Evolutionary conservation across 257 asterid genomes (phyloP), one percentile per base, ranked within the genome.

Genomic region (Ilex asprella): DNA sequence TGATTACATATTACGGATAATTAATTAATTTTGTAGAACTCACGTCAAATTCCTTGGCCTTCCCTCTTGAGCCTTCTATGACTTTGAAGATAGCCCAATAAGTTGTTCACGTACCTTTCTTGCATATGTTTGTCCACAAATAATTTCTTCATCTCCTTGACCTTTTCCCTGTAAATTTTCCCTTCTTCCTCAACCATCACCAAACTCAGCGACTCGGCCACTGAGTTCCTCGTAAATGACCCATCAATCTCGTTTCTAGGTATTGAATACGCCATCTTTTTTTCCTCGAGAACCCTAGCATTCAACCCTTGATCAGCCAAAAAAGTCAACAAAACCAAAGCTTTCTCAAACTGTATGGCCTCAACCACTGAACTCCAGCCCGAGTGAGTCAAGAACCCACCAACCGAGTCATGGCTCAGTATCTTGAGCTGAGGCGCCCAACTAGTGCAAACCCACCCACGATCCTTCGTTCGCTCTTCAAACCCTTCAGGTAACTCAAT

Each of bases 361-460:
- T 77, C 79, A 50, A 73, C 65, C 4, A 77, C 82, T 0, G 82
- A 69, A 61, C 72, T 70, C 82, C 78, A 73, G 2, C 82, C 82
- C 6, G 73, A 72, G 64, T 72, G 82, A 13, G 62, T 61, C 73
- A 76, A 65, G 70, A 72, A 58, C 13, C 75, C 78, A 10, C 81
- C 78, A 2, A 76, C 62, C 6, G 75, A 72, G 12, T 61, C 78
- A 58, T 76, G 78, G 39, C 75, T 62, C 41, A 73, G 50, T 59
- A 77, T 61, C 39, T 67, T 69, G 43, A 70, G 5, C 35, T 77
- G 82, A 10, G 82, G 82, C 0, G 67, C 78, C 82, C 82, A 77
- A 56, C 74, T 60, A 1, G 67, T 69, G 41, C 68, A 69, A 5
- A 77, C 69, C 31, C 69, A 7, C 27, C 76, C 82, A 4, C 66